Evolutionary conservation across 805 yeast species (phyloP), one percentile per base, ranked within the genome.

Genomic region (Komagataella ulmi): DNA sequence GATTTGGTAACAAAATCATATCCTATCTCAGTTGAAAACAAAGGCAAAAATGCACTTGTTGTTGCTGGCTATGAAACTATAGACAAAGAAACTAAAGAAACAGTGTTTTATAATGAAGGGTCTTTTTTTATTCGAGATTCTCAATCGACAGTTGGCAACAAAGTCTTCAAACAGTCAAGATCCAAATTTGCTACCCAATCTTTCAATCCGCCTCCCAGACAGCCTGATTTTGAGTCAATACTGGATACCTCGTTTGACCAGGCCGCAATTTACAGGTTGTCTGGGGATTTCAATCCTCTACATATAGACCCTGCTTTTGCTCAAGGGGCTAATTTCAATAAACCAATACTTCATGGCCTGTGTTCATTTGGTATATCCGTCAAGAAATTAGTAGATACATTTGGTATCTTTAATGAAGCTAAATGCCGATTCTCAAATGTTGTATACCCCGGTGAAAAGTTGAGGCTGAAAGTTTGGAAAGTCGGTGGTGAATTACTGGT

Each of bases 281-380:
- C 91, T 55, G 98, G 97, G 51, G 99, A 91, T 72, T 83, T 82
- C 67, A 91, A 91, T 68, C 99, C 99, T 54, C 76, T 91, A 59
- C 99, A 90, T 71, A 83, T 91, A 64, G 98, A 91, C 70, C 97
- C 98, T 17, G 73, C 66, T 30, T 85, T 90, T 68, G 97, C 98
- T 14, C 79, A 82, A 56, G 86, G 86, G 53, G 97, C 91, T 49
- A 85, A 84, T 55, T 91, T 91, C 66, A 81, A 80, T 49, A 70
- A 72, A 52, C 99, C 99, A 49, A 91, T 91, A 59, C 76, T 91
- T 57, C 99, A 91, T 69, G 99, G 99, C 46, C 76, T 91, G 68
- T 85, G 95, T 61, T 77, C 87, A 17, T 80, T 87, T 65, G 99
- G 99, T 55, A 77, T 90, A 54, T 71, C 86, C 46, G 84, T 83